Conservation (phyloP, 2,329 filamentous ascomycete genomes). For the Fusarium sublunatum region DNA sequence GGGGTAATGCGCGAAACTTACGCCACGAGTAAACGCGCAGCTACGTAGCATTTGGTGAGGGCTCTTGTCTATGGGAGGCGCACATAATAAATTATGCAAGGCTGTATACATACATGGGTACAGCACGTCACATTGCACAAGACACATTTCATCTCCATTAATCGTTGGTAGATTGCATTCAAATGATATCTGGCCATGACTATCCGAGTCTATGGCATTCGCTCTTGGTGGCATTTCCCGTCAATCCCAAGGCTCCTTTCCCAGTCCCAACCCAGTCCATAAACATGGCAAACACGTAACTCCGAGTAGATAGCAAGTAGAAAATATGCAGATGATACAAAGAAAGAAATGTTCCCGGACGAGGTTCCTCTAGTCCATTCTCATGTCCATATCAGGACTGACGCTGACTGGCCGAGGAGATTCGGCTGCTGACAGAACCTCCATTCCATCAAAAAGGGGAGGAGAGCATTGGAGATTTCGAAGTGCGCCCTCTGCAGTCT, state of each 20-base stretch:
- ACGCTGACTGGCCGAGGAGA: slow-evolving; percentile 52
- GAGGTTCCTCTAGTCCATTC: slow-evolving; percentile 41
- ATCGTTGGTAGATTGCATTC: slow-evolving; percentile 26
- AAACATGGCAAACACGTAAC: slow-evolving; percentile 44
- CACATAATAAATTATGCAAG: too few relatives aligned
- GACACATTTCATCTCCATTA: neutral
- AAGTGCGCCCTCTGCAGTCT: slow-evolving; percentile 63
- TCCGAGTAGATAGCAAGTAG: slow-evolving; percentile 35
- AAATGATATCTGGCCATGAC: slow-evolving; percentile 41
- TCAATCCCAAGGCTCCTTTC: slow-evolving; percentile 36
- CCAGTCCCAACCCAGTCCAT: slow-evolving; percentile 36
- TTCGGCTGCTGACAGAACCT: slow-evolving; percentile 61
- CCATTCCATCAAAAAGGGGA: slow-evolving; percentile 67
- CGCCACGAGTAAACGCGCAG: slow-evolving; percentile 20
- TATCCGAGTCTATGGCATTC: slow-evolving; percentile 38
- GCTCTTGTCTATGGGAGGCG: too few relatives aligned
- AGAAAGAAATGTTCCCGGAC: slow-evolving; percentile 21
- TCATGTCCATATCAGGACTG: slow-evolving; percentile 48
- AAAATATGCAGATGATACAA: slow-evolving; percentile 14
- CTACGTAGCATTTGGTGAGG: neutral
- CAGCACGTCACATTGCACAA: neutral
- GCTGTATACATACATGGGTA: too few relatives aligned
- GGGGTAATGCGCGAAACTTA: slow-evolving; percentile 15
- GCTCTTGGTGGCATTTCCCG: slow-evolving; percentile 36
- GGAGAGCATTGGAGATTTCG: slow-evolving; percentile 67